Evolutionary conservation across 768 basidiomycete genomes (phyloP), one percentile per base, ranked within the genome.

Genomic region (Mycena indigotica): DNA sequence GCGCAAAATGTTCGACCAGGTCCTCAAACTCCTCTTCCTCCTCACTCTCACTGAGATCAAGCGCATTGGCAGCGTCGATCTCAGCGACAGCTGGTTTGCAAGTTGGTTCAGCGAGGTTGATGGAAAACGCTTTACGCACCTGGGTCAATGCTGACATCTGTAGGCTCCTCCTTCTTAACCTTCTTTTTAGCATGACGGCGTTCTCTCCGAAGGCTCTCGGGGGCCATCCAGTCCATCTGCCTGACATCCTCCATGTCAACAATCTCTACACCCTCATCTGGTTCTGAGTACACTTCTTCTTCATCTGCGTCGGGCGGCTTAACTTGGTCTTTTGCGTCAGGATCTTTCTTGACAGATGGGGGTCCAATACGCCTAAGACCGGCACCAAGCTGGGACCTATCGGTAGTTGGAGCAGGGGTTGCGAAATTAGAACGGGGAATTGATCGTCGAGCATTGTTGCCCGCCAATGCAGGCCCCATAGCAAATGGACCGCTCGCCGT

Each of bases 161-260:
- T 4, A 23, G 28, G 45, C 16, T 48, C 69, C 64, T 85, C 83
- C 44, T 76, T 77, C 69, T 84, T 84, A 12, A 74, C 68, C 59
- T 65, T 66, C 57, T 71, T 76, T 52, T 75, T 73, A 16, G 53
- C 52, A 41, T 65, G 64, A 24, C 53, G 60, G 17, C 69, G 77
- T 53, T 85, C 83, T 62, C 75, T 85, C 53, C 74, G 77, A 53
- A 93, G 66, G 58, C 80, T 85, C 67, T 93, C 90, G 1, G 92
- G 92, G 6, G 92, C 92, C 87, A 91, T 91, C 85, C 87, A 92
- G 69, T 94, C 92, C 84, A 94, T 84, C 59, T 85, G 76, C 50
- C 80, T 74, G 28, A 94, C 84, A 56, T 87, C 80, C 28, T 87
- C 85, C 83, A 94, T 88, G 66, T 94, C 92, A 38, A 94, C 77